Evolutionary conservation across 2,329 filamentous ascomycete genomes (phyloP).

Genomic region (Zasmidium citrigriseum): DNA sequence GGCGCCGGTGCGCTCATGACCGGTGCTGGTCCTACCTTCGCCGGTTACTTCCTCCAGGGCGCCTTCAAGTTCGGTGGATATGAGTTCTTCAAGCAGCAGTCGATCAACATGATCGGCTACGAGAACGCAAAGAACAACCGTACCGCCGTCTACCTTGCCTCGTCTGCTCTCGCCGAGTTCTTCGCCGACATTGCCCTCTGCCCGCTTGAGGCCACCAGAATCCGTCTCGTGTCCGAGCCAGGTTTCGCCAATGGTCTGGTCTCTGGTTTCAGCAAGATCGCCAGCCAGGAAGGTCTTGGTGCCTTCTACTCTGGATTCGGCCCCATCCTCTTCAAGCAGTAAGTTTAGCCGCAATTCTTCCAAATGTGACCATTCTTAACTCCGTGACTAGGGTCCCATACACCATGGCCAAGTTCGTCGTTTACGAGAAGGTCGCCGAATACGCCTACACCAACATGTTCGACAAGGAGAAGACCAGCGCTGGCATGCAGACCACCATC

Average conservation of each 20-base stretch:
- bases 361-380: constrained; percentile 6
- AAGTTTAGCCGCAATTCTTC: constrained; percentile 22
- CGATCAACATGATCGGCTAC: constrained; percentile 76
- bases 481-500: constrained; percentile 71
- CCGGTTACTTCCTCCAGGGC: constrained; percentile 92
- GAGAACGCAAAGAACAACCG: constrained; percentile 77
- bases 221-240: constrained; percentile 86
- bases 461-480: constrained; percentile 71
- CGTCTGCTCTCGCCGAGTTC: constrained; percentile 62
- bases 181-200: constrained; percentile 76
- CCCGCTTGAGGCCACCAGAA: constrained; percentile 90
- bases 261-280: constrained; percentile 78
- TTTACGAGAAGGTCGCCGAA: constrained; percentile 86
- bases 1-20: constrained; percentile 84
- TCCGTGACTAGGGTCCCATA: constrained; percentile 69
- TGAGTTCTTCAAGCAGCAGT: constrained; percentile 94
- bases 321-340: constrained; percentile 81
- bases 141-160: constrained; percentile 75
- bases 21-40: constrained; percentile 80
- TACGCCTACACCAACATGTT: constrained; percentile 61
- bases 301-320: constrained; percentile 93
- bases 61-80: constrained; percentile 94
- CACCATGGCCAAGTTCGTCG: constrained; percentile 94
- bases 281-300: constrained; percentile 77
- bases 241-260: constrained; percentile 80